Evolutionary conservation across 176 grass and related monocot genomes (phyloP).

Genomic region (Tillandsia leiboldiana): DNA sequence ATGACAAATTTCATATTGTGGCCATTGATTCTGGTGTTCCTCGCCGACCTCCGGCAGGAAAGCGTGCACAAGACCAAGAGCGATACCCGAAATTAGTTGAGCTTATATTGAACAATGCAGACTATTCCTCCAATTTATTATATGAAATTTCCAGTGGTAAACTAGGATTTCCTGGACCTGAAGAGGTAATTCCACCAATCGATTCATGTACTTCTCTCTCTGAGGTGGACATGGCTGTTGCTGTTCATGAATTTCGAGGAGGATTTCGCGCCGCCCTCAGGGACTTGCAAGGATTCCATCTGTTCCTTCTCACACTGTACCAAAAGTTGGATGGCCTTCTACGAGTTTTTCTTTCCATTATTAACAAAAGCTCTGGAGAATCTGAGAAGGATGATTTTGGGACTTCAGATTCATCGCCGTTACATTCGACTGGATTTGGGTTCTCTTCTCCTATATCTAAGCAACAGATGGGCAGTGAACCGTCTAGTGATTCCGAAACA

Average conservation of each 20-base stretch:
- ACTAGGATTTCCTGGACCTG: slow-evolving; percentile 46
- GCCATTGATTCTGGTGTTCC: slow-evolving; percentile 89
- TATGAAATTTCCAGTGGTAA: slow-evolving; percentile 75
- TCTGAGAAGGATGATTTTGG: slow-evolving; percentile 38
- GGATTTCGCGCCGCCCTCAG: slow-evolving; percentile 85
- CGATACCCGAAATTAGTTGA: slow-evolving; percentile 81
- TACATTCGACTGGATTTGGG: slow-evolving; percentile 22
- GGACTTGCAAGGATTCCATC: slow-evolving; percentile 77
- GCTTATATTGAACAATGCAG: slow-evolving; percentile 63
- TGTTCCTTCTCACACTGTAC: slow-evolving; percentile 86
- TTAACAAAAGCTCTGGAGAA: slow-evolving; percentile 62
- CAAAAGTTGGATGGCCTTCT: slow-evolving; percentile 81
- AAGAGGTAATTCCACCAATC: slow-evolving; percentile 27
- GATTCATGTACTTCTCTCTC: slow-evolving; percentile 38
- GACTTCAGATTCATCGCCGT: slow-evolving; percentile 29
- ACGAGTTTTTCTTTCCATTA: slow-evolving; percentile 63
- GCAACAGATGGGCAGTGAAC: slow-evolving; percentile 26
- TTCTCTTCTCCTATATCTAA: slow-evolving; percentile 32
- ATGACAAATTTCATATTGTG: slow-evolving; percentile 40
- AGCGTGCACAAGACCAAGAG: slow-evolving; percentile 78
- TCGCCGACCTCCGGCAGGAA: slow-evolving; percentile 63
- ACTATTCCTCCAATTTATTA: slow-evolving; percentile 57
- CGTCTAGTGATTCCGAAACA: slow-evolving; percentile 37
- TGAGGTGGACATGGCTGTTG: slow-evolving; percentile 38
- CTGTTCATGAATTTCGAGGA: slow-evolving; percentile 78